Percentiles rank a stretch among this genome's conserved stretches.
Evolutionary conservation across 2,329 filamentous ascomycete genomes (phyloP).

Genomic region (Xylariaceae sp.): DNA sequence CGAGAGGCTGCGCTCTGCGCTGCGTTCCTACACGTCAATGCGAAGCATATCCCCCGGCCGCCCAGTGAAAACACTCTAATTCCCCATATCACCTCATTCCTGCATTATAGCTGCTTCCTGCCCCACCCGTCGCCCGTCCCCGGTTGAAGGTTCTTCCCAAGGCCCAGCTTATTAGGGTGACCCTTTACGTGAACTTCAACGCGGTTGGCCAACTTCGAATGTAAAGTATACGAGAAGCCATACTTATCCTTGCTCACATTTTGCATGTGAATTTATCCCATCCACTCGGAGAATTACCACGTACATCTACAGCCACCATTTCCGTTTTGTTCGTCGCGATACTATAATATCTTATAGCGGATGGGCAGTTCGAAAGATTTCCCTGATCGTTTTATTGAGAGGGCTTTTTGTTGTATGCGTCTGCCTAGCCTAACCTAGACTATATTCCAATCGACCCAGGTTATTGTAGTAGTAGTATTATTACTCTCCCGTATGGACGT

Average conservation of each 20-base stretch:
- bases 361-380: neutral
- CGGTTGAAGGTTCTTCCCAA: neutral
- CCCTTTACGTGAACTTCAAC: neutral
- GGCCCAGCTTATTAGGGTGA: constrained; percentile 1
- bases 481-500: neutral
- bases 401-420: neutral
- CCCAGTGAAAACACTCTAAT: constrained; percentile 1
- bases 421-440: neutral
- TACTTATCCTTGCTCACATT: constrained; percentile 3
- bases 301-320: neutral
- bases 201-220: neutral
- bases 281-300: neutral
- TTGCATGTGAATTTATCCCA: constrained; percentile 3
- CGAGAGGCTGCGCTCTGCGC: neutral
- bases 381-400: neutral
- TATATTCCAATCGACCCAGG: neutral
- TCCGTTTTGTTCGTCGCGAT: neutral
- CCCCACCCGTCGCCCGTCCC: constrained; percentile 2
- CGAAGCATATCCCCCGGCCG: constrained; percentile 3
- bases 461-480: too few relatives aligned
- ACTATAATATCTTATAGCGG: neutral
- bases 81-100: constrained; percentile 6
- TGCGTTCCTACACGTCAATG: constrained; percentile 7
- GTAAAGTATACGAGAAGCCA: neutral
- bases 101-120: constrained; percentile 8